Evolutionary conservation across 2,329 filamentous ascomycete genomes (phyloP).

Genomic region (Neopestalotiopsis clavispora): DNA sequence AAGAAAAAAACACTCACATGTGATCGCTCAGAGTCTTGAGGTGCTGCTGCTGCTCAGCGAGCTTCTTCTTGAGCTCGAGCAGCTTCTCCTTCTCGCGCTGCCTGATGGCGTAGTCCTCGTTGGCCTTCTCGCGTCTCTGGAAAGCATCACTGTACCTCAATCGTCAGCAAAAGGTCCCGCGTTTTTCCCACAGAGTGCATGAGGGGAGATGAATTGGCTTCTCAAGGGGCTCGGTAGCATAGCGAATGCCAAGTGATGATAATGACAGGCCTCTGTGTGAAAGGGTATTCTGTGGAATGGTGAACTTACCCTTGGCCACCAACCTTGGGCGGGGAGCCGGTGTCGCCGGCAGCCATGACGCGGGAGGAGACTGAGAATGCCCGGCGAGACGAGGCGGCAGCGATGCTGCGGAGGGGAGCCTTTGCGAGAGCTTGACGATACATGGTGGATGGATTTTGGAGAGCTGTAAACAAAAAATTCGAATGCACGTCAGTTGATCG

Average conservation of each 20-base stretch:
- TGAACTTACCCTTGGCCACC: constrained; percentile 59
- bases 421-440: constrained; percentile 68
- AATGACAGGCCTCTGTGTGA: no score
- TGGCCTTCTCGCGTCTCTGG: constrained; percentile 87
- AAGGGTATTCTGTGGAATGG: not conserved
- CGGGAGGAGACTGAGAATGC: constrained; percentile 68
- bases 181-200: no score
- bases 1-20: constrained; percentile 65
- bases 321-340: constrained; percentile 61
- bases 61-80: constrained; percentile 71
- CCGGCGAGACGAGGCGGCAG: constrained; percentile 52
- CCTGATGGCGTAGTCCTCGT: constrained; percentile 83
- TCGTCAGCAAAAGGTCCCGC: constrained; percentile 15
- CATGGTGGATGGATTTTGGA: constrained; percentile 54
- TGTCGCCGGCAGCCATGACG: constrained; percentile 73
- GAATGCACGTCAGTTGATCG: not conserved
- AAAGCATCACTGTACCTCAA: constrained; percentile 76
- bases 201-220: no score
- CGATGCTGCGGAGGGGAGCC: constrained; percentile 58
- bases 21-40: constrained; percentile 84
- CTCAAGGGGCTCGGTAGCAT: not conserved
- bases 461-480: not conserved
- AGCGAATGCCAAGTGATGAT: no score
- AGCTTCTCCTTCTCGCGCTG: constrained; percentile 93
- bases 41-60: constrained; percentile 80